Evolutionary conservation across 305 asterid genomes (phyloP).

Genomic region (Rubia tinctorum): DNA sequence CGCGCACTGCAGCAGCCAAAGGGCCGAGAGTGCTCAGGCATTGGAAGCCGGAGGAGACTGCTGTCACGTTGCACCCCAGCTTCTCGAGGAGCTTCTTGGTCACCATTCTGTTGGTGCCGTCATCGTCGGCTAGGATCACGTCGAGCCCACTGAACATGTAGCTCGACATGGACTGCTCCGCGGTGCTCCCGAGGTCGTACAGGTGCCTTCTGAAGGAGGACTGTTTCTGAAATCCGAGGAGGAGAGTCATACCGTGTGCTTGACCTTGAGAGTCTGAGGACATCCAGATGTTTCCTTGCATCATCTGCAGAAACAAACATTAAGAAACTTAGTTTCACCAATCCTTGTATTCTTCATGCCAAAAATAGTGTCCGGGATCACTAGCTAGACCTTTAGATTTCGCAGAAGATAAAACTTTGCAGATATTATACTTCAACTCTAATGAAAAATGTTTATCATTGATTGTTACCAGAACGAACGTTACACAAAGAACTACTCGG

Average conservation of each 20-base stretch:
- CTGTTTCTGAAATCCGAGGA: conserved; percentile 35
- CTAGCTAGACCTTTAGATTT: neutral
- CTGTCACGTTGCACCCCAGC: conserved; percentile 39
- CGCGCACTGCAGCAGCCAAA: conserved; percentile 25
- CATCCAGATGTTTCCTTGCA: conserved; percentile 48
- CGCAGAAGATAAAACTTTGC: neutral
- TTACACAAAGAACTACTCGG: neutral
- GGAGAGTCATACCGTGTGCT: conserved; percentile 34
- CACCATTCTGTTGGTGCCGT: conserved; percentile 37
- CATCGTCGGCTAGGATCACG: conserved; percentile 36
- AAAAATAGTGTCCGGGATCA: neutral
- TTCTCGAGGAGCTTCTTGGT: conserved; percentile 39
- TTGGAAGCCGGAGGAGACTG: conserved; percentile 40
- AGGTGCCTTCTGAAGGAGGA: conserved; percentile 33
- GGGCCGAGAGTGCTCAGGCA: conserved; percentile 39
- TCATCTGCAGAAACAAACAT: conserved; percentile 28
- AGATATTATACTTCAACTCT: no score
- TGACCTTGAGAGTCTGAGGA: conserved; percentile 31
- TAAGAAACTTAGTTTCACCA: neutral
- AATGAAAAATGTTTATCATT: neutral
- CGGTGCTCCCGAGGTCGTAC: conserved; percentile 27
- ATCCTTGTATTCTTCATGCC: neutral
- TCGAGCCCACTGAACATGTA: conserved; percentile 32
- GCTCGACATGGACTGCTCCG: conserved; percentile 22
- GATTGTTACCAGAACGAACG: neutral